Base-by-base conservation (phyloP, 441 rosid species). In the Aquilaria agallochum region DNA sequence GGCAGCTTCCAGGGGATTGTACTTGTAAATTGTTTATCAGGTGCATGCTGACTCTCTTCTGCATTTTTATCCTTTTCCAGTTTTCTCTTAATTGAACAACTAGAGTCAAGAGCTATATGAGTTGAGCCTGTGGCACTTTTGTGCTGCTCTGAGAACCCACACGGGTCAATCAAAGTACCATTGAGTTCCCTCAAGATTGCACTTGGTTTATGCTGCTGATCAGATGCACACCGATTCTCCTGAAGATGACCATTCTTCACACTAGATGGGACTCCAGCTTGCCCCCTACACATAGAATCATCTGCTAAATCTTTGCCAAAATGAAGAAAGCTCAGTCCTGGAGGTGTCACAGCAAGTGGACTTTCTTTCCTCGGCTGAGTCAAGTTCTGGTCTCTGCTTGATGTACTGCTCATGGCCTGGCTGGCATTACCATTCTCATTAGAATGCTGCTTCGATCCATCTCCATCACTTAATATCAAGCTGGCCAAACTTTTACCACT, bases 31-130 rank as follows among this genome's bases (percentile, higher is more conserved):
- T 60, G 47, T n/a, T 65, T 59, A 52, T 56, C 40, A 9, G 74
- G 53, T 56, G 65, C 46, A 66, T 20, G 60, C 57, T 57, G 57
- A 64, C 59, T 69, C 64, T 68, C 80, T 73, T 72, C 73, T 50
- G 11, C 54, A 50, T 65, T 68, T 56, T 47, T 53, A 49, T 34
- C 56, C 32, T 32, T 27, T 45, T 20, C 36, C 46, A 47, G 20
- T 46, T 15, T 32, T 33, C 12, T 34, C 11, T 84, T 90, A 72
- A 81, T 78, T 65, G 84, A 86, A 34, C 83, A 72, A 3, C 94
- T 81, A 1, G 92, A 83, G 60, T 76, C 50, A 31, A 88, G 62
- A 30, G 89, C 77, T 74, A 71, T 78, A 67, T 70, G 89, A 58
- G 76, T 50, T 48, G 87, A 66, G 69, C 55, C 78, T 1, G 83